These are phyloP conservation scores for Fusarium phyllophilum DNA, from an alignment of 2,329 filamentous ascomycete genomes.

Conservation along the genomic window DNA sequence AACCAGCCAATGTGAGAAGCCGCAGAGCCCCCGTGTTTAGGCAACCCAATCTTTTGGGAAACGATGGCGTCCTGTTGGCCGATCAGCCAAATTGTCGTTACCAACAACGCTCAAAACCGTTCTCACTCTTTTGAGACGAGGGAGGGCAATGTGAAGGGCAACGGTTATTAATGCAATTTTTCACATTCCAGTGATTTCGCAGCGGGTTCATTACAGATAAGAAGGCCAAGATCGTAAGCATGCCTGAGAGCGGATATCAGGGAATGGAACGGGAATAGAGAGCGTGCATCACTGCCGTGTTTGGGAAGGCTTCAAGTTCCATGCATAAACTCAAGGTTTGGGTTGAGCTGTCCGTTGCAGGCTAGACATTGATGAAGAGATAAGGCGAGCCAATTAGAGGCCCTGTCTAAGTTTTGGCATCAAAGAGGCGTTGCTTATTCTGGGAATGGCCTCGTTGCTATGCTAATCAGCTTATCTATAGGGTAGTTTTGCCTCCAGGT, in stretches of 20 bases:
- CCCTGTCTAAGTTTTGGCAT: accelerated
- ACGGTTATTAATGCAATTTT: accelerated
- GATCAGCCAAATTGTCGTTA: background rate
- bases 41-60: background rate
- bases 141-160: accelerated
- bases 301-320: background rate
- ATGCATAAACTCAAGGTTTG: background rate
- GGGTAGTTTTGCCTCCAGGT: background rate
- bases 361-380: background rate
- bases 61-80: background rate
- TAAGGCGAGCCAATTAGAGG: background rate
- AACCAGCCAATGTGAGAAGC: background rate
- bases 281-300: background rate
- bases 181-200: background rate
- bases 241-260: background rate
- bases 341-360: background rate
- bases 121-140: accelerated
- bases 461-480: background rate
- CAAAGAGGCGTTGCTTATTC: too few relatives aligned
- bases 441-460: background rate
- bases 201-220: background rate
- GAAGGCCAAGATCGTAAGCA: background rate
- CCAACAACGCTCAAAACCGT: background rate
- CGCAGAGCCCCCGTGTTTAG: background rate
- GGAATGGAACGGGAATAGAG: background rate